These are phyloP conservation scores for Podila epicladia DNA, from an alignment of 192 early-diverging fungal genomes.

Conservation along the genomic window DNA sequence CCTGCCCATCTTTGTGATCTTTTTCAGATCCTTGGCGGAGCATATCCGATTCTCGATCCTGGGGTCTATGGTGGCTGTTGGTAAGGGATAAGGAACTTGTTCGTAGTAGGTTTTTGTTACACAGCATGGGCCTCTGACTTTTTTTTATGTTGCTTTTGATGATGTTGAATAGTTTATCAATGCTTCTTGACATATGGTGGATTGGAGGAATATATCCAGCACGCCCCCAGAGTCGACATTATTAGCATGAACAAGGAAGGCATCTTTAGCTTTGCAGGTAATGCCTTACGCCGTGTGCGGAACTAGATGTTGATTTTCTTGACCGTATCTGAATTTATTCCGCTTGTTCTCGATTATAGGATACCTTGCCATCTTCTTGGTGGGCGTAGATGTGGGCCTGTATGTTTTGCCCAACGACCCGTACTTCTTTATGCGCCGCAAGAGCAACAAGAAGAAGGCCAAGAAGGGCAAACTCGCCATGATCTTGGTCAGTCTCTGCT, in stretches of 20 bases:
- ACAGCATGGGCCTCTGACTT: background rate
- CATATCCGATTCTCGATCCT: slow-evolving; percentile 66
- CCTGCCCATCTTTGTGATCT: slow-evolving; percentile 80
- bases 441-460: slow-evolving; percentile 53
- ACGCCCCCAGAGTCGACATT: slow-evolving; percentile 75
- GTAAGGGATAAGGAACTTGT: slow-evolving; percentile 25
- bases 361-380: slow-evolving; percentile 84
- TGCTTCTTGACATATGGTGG: slow-evolving; percentile 59
- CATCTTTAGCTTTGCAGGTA: slow-evolving; percentile 82
- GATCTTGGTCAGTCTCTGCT: slow-evolving; percentile 56
- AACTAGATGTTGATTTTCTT: background rate
- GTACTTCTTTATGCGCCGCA: slow-evolving; percentile 46
- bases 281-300: background rate
- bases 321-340: slow-evolving; percentile 1
- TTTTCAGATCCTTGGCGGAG: slow-evolving; percentile 63
- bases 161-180: slow-evolving; percentile 67
- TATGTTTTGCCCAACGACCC: slow-evolving; percentile 60
- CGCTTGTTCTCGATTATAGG: slow-evolving; percentile 52
- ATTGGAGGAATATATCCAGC: slow-evolving; percentile 77
- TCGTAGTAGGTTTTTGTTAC: background rate
- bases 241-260: slow-evolving; percentile 93
- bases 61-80: slow-evolving; percentile 56
- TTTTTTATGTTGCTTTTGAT: background rate
- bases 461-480: slow-evolving; percentile 54
- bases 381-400: slow-evolving; percentile 80